phyloP scores from a whole-genome alignment of 2,329 filamentous ascomycete genomes.

The Stachybotrys echinatus region DNA sequence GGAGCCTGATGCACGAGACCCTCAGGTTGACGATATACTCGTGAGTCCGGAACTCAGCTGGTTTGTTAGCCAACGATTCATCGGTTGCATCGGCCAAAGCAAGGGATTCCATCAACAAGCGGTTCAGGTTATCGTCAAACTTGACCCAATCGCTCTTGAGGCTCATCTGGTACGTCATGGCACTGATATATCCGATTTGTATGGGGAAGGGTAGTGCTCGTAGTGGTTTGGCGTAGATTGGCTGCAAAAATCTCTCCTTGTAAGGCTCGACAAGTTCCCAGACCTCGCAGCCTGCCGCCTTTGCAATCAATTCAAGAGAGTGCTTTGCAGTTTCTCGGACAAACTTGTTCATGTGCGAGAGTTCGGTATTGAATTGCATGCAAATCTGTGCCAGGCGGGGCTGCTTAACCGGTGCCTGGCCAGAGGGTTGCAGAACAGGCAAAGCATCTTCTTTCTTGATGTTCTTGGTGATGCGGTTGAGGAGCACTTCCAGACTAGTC shows the following conservation, averaged over 20 bases:
- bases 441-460: conserved; percentile 69
- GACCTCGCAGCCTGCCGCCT: conserved; percentile 70
- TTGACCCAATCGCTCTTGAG: conserved; percentile 84
- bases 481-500: conserved; percentile 72
- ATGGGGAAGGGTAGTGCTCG: conserved; percentile 88
- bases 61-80: conserved; percentile 86
- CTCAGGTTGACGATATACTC: conserved; percentile 88
- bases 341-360: conserved; percentile 93
- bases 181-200: conserved; percentile 97
- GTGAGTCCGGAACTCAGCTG: conserved; percentile 89
- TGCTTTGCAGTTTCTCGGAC: conserved; percentile 83
- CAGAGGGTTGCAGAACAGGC: conserved; percentile 28
- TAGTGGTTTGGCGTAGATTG: conserved; percentile 93
- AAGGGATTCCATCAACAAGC: conserved; percentile 87
- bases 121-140: conserved; percentile 87
- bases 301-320: conserved; percentile 75
- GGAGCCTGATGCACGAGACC: conserved; percentile 86
- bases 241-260: conserved; percentile 81
- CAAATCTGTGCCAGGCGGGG: conserved; percentile 72
- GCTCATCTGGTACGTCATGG: conserved; percentile 89
- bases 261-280: conserved; percentile 86
- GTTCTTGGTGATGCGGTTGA: conserved; percentile 72
- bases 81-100: conserved; percentile 93
- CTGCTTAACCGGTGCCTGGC: conserved; percentile 41
- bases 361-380: conserved; percentile 77